Percentiles rank a stretch among this genome's conserved stretches.
Evolutionary conservation across 805 yeast genomes (phyloP).

Genomic region (Schwanniomyces vanrijiae): DNA sequence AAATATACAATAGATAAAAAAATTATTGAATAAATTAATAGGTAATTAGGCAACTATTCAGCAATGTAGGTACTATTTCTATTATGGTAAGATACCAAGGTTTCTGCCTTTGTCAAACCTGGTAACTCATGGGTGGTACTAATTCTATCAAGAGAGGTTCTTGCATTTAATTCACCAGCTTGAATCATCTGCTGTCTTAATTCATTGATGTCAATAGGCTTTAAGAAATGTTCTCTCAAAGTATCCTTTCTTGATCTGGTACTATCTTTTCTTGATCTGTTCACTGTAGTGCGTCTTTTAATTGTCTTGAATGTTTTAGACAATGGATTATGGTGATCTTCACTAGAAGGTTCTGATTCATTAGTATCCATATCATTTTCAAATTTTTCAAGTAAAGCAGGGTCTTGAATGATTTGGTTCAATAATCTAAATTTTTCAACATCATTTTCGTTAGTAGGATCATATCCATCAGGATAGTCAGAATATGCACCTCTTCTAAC

Average conservation of each 20-base stretch:
- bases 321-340: slow-evolving; percentile 15
- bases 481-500: slow-evolving; percentile 53
- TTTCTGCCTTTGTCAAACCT: slow-evolving; percentile 51
- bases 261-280: slow-evolving; percentile 23
- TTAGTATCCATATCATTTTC: slow-evolving; percentile 25
- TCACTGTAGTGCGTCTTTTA: slow-evolving; percentile 29
- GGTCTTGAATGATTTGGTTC: slow-evolving; percentile 33
- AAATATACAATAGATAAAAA: not conserved
- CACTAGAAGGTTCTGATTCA: slow-evolving; percentile 4
- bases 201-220: slow-evolving; percentile 32
- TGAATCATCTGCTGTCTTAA: slow-evolving; percentile 39
- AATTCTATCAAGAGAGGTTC: slow-evolving; percentile 40
- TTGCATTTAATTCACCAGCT: slow-evolving; percentile 35
- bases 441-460: slow-evolving; percentile 50
- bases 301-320: slow-evolving; percentile 34
- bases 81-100: slow-evolving; percentile 43
- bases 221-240: slow-evolving; percentile 27
- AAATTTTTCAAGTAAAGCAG: slow-evolving; percentile 32
- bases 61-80: slow-evolving; percentile 30
- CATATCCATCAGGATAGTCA: slow-evolving; percentile 49
- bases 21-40: not conserved
- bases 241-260: slow-evolving; percentile 14
- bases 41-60: not conserved
- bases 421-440: slow-evolving; percentile 38
- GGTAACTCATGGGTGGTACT: slow-evolving; percentile 48